Evolutionary conservation across 2,329 filamentous ascomycete species (phyloP), one percentile per base, ranked within the genome.

Genomic region (Diaporthe sp.): DNA sequence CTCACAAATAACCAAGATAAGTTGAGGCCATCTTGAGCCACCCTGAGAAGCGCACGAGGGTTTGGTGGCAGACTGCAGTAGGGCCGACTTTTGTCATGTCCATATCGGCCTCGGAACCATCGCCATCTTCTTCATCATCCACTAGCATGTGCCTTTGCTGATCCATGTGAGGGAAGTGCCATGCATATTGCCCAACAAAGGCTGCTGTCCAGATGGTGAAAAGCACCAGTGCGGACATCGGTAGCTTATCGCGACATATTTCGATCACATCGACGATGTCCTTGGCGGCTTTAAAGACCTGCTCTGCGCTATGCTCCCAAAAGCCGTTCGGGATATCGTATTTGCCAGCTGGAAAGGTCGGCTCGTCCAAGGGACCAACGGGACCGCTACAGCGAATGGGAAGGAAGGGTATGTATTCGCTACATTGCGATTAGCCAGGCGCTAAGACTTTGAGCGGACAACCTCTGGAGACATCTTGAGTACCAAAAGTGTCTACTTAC

Each of bases 101-200:
- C 5, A 71, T 61, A 10, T 78, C 79, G 4, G 77, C 72, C 53
- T 81, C 79, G 0, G 76, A 76, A 8, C 72, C 74, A 46, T 79
- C 76, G 37, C 85, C 81, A 55, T 83, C 85, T 28, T 87, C 84
- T 2, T 84, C 77, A 58, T 79, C 79, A 1, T 84, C 78, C 65
- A 79, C 79, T 8, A 85, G 80, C 84, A 94, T 89, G 79, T 90
- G 88, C 4, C 85, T 83, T 15, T 89, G 84, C 1, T 85, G 86
- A 78, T 95, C 93, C 91, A 95, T 94, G 75, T 90, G 88, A 0
- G 92, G 91, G 74, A 94, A 95, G 79, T 92, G 90, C 60, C 88
- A 86, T 15, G 90, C 90, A 80, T 94, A 95, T 3, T 94, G 86
- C 46, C 91, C 91, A 22, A 91, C 87, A 79, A 94, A 93, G 0